Base-by-base conservation (phyloP, 805 yeast genomes). In the Sugiyamaella marilandica region DNA sequence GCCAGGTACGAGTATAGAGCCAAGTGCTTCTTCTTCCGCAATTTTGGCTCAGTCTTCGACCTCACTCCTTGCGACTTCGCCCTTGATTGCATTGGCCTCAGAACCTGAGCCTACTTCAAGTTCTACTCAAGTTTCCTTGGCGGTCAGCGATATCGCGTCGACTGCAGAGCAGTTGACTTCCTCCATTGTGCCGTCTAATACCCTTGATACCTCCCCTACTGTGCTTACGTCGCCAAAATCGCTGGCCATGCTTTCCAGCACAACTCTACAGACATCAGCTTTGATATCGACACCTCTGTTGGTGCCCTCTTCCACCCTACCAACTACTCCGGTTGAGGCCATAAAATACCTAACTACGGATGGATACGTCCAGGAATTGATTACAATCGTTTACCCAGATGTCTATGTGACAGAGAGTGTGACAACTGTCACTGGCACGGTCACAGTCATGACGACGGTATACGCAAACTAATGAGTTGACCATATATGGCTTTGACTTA, bases 11-110 rank as follows among this genome's bases (percentile, higher is more conserved):
- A 33, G 45, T n/a, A 39, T 46, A 8, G 45, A 46, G 11, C 35
- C 49, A 9, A 37, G 59, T 18, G 33, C 54, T 31, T 32, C 59
- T 24, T 29, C 53, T 18, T 19, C n/a, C n/a, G n/a, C 29, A 33
- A n/a, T 16, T 11, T 33, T 24, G 32, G 7, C 29, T 24, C 7
- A 24, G 7, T 24, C 29, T 24, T 24, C 29, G 29, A 24, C 29
- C 7, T 24, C 29, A 7, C 29, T 24, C 29, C 7, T 13, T 10
- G 46, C 24, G 47, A 50, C 18, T 10, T 36, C 47, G n/a, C 29
- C 10, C 5, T 35, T 19, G 19, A 35, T 43, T 26, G 37, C 19
- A 37, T 32, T 31, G 41, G 39, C 33, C 29, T 7, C 32, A 11
- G 29, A 32, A n/a, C 7, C 36, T 37, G 21, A 35, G 14, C 37